A percentile compares a stretch with the other conserved stretches of the same genome.
Conservation (phyloP, 495 filamentous ascomycete genomes). For the Penicillium cinerascens region DNA sequence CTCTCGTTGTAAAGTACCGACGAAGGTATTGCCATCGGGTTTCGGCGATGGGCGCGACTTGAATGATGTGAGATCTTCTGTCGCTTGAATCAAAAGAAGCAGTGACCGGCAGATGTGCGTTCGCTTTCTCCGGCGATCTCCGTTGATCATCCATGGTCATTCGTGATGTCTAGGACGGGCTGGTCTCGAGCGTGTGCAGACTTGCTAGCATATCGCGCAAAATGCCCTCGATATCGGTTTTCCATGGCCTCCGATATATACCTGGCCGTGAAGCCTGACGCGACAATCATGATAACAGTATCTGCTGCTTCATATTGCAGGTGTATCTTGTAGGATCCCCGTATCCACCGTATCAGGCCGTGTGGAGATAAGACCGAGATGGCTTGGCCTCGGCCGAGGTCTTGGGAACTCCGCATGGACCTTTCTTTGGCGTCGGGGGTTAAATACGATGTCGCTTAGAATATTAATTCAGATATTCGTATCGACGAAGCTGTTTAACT, state of each 20-base stretch:
- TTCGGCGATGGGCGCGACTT: conserved; percentile 16
- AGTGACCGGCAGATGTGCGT: background rate
- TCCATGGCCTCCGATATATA: conserved; percentile 10
- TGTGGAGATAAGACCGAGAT: conserved; percentile 12
- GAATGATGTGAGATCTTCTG: conserved; percentile 4
- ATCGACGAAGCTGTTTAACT: too few relatives aligned
- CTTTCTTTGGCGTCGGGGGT: too few relatives aligned
- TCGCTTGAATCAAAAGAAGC: conserved; percentile 9
- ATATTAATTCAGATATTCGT: too few relatives aligned
- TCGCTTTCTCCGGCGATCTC: conserved; percentile 9
- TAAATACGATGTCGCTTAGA: too few relatives aligned
- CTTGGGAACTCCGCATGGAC: background rate
- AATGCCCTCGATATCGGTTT: background rate
- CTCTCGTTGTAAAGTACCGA: conserved; percentile 47
- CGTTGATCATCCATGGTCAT: conserved; percentile 9
- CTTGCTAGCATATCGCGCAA: background rate
- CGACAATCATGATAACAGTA: conserved; percentile 6
- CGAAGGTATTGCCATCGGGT: conserved; percentile 30
- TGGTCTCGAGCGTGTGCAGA: background rate
- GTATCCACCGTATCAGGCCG: background rate
- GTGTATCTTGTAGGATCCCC: conserved; percentile 6
- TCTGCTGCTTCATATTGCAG: conserved; percentile 10
- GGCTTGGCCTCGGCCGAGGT: conserved; percentile 21
- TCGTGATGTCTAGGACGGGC: background rate
- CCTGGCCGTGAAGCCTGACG: background rate